Base-by-base conservation (phyloP, 2,329 filamentous ascomycete species). In the Orbilia ellipsospora region DNA sequence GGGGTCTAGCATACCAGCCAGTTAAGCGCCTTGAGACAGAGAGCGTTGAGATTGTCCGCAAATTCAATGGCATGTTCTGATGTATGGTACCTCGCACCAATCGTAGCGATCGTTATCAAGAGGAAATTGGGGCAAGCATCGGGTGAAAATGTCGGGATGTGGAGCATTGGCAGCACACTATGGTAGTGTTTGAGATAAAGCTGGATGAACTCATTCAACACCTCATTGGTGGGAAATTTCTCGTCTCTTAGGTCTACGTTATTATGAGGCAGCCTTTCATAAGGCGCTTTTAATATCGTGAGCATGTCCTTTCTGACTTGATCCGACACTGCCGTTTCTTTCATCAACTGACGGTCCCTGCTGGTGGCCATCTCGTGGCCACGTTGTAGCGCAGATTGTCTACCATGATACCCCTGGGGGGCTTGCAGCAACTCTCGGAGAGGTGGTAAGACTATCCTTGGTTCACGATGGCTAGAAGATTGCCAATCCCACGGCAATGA, bases 101-200 rank as follows among this genome's bases (percentile, higher is more conserved):
- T 80, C 54, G 77, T 79, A 44, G 78, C 78, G 60, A 80, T 80
- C 2, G 79, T 77, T 13, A 79, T 77, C 31, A 80, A 68, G 26
- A 80, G 73, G 42, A 79, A 78, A 36, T 77, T 79, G 23, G 79
- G 79, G 26, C 78, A 79, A 13, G 74, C 77, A 4, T 78, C 78
- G 8, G 78, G 68, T 52, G 76, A 74, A 64, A 80, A 80, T 13
- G 77, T 80, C 31, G 79, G 79, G 16, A 67, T 68, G 40, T 82
- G 80, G 0, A 82, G 78, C 15, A 83, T 79, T 1, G 82, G 80
- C 4, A 83, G 45, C 4, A 81, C 80, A 0, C 79, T 78, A 61
- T 81, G 78, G 48, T 83, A 82, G 36, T 82, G 77, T 15, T 80
- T 77, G 61, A 82, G 82, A 54, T 80, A 83, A 0, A 83, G 78